Evolutionary conservation across 768 basidiomycete genomes (phyloP), one percentile per base, ranked within the genome.

Genomic region (Suillus decipiens): DNA sequence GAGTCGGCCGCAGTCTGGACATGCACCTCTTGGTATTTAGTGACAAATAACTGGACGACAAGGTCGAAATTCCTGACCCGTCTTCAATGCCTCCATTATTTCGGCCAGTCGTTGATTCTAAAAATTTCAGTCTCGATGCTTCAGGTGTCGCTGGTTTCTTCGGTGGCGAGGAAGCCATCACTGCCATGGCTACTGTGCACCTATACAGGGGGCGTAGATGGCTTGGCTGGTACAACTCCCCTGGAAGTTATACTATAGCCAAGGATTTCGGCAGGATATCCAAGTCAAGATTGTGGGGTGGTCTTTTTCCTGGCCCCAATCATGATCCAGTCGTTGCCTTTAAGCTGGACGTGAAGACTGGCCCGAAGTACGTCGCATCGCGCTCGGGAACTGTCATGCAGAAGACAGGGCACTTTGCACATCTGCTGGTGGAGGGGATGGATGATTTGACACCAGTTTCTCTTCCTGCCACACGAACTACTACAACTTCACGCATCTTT

Each of bases 181-280:
- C 74, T 0, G 69, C 76, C 12, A 71, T 77, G 63, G 57, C 64
- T 17, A 65, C 71, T 31, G 71, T 77, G 9, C 75, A 73, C 17
- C 60, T 76, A 34, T 73, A 64, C 45, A 61, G 66, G 28, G 68
- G 70, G 7, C 68, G 70, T 55, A 72, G 68, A 19, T 77, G 74
- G 73, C 63, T 77, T 7, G 74, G 76, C n/a, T 77, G 74, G 74
- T 77, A 77, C 56, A 77, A 77, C 41, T 67, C 74, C 11, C 76
- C 76, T 0, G 76, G 76, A 17, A 74, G 74, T 53, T 67, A 73
- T 36, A 59, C 62, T 39, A 65, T 77, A 19, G 76, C 76, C 24
- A 71, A 67, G 54, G 66, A 67, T 19, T 74, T 76, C 19, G 72
- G 71, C 6, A 61, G 62, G 19, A 67, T 76, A 22, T 72, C 73